Percentiles rank a stretch among this genome's conserved stretches.
phyloP scores from a whole-genome alignment of 148 eudicot genomes.

The Camellia japonica region DNA sequence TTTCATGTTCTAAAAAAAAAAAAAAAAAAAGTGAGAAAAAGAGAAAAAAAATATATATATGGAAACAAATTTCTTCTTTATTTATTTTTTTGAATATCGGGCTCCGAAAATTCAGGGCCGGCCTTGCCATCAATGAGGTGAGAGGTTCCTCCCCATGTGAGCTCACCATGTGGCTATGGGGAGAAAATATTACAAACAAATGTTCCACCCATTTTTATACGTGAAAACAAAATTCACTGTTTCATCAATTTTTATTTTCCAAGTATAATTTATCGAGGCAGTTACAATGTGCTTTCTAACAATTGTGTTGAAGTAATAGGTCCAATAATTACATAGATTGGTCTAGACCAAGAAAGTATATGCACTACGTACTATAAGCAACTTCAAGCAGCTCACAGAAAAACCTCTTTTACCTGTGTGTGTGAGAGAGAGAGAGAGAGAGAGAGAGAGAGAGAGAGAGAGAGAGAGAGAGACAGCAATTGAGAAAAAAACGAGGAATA shows the following conservation, averaged over 20 bases:
- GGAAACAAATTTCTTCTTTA: no score
- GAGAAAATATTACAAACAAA: not conserved
- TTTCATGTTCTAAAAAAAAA: no score
- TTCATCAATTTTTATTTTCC: not conserved
- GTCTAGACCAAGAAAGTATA: not conserved
- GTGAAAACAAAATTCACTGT: not conserved
- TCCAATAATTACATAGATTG: not conserved
- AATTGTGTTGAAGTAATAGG: not conserved
- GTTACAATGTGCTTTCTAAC: not conserved
- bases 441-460: not conserved
- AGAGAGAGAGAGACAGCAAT: no score
- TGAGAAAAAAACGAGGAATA: not conserved
- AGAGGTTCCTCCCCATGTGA: not conserved
- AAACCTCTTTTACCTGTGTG: constrained; percentile 4
- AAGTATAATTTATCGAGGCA: not conserved
- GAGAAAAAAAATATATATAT: no score
- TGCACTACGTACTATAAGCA: not conserved
- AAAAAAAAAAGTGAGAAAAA: no score
- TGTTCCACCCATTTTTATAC: not conserved
- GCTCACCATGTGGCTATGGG: not conserved
- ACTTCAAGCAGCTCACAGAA: not conserved
- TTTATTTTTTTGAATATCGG: no score
- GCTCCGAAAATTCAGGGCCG: no score
- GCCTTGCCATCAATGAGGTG: no score
- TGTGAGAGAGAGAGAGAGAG: not conserved